Evolutionary conservation across 2,329 filamentous ascomycete genomes (phyloP).

Genomic region (Pseudogymnoascus sp.): DNA sequence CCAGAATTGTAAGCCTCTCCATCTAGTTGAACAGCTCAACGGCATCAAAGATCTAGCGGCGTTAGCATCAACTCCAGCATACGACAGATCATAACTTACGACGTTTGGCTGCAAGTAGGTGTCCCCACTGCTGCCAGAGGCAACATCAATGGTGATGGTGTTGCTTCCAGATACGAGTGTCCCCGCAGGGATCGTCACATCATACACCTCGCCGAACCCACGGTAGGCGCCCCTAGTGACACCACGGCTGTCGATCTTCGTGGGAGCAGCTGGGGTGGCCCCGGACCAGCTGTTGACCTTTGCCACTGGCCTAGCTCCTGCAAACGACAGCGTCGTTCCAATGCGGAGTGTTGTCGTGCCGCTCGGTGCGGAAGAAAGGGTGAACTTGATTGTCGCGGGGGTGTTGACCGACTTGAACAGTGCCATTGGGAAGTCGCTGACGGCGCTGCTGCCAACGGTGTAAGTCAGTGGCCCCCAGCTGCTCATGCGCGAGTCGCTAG

Average conservation of each 20-base stretch:
- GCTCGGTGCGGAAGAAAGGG: constrained; percentile 41
- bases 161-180: constrained; percentile 53
- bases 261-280: constrained; percentile 44
- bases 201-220: constrained; percentile 56
- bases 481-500: constrained; percentile 55
- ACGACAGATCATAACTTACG: constrained; percentile 26
- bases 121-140: constrained; percentile 50
- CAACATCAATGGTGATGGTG: constrained; percentile 52
- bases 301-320: constrained; percentile 49
- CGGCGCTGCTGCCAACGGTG: constrained; percentile 47
- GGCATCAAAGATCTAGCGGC: not conserved
- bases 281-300: constrained; percentile 49
- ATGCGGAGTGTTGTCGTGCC: constrained; percentile 52
- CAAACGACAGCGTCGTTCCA: constrained; percentile 56
- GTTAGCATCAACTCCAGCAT: not conserved
- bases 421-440: constrained; percentile 56
- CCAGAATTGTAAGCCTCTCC: not conserved
- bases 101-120: constrained; percentile 52
- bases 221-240: constrained; percentile 59
- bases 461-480: constrained; percentile 54
- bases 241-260: constrained; percentile 56
- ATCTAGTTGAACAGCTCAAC: constrained; percentile 4
- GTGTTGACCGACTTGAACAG: constrained; percentile 54
- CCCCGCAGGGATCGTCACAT: constrained; percentile 51
- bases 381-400: constrained; percentile 54